phyloP scores from a whole-genome alignment of 2,329 filamentous ascomycete species.

The Curvularia spicifera region DNA sequence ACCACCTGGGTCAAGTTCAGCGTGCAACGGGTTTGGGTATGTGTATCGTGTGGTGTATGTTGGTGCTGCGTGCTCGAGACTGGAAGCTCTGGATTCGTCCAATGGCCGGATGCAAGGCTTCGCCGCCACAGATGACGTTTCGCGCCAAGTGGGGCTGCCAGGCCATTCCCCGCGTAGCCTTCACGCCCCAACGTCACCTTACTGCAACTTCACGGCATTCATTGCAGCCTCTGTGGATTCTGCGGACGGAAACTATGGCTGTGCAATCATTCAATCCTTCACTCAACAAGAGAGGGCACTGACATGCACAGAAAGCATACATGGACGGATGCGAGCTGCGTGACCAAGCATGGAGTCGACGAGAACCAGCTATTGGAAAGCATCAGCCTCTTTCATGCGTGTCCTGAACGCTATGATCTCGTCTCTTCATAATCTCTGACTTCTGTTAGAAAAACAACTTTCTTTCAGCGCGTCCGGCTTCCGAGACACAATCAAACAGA shows the following conservation, averaged over 20 bases:
- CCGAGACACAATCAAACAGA: not conserved
- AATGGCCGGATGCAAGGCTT: conserved; percentile 17
- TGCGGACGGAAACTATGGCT: not conserved
- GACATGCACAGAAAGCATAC: not conserved
- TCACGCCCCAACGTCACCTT: not conserved
- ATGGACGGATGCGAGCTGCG: not conserved
- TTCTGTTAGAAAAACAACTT: not conserved
- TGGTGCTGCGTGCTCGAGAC: not conserved
- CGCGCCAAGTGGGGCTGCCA: conserved; percentile 19
- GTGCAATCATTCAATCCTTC: not conserved
- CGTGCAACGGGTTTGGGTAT: not conserved
- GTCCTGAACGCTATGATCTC: not conserved
- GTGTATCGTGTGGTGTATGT: not conserved
- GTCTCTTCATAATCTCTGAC: not conserved
- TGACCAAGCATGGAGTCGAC: not conserved
- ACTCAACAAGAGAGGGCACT: not conserved
- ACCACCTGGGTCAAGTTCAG: not conserved
- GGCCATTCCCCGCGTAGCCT: not conserved
- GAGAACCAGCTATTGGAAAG: not conserved
- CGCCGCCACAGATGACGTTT: conserved; percentile 25
- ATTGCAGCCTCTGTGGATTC: not conserved
- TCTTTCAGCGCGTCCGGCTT: not conserved
- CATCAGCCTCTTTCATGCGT: not conserved
- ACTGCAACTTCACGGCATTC: not conserved
- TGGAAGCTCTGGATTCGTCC: conserved; percentile 9